Percentiles rank a stretch among this genome's conserved stretches.
Evolutionary conservation across 768 basidiomycete genomes (phyloP).

Genomic region (Xerocomus spinulosus): DNA sequence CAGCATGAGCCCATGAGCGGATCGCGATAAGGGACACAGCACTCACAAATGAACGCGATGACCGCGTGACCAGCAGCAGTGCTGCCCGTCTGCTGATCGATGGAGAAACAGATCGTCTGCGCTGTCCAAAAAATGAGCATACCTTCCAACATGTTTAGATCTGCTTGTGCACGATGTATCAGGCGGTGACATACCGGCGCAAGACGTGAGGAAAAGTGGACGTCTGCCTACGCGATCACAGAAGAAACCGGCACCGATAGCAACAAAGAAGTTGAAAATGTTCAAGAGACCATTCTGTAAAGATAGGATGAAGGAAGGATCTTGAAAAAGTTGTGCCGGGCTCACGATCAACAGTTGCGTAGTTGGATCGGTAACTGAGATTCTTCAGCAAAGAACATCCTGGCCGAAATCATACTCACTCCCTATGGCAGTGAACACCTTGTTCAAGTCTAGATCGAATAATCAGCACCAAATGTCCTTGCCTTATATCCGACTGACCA

Average conservation of each 20-base stretch:
- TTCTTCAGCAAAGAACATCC: background rate
- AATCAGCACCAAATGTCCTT: background rate
- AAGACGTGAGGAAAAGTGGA: constrained; percentile 46
- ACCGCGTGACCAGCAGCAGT: constrained; percentile 37
- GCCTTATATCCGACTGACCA: background rate
- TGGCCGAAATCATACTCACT: constrained; percentile 22
- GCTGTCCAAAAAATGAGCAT: constrained; percentile 38
- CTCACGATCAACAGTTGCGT: constrained; percentile 41
- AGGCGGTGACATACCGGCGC: constrained; percentile 31
- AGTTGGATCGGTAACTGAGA: constrained; percentile 38
- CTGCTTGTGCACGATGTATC: constrained; percentile 24
- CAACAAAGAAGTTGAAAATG: constrained; percentile 53
- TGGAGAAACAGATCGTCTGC: constrained; percentile 35
- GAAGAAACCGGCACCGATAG: constrained; percentile 44
- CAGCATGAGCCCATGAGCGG: background rate
- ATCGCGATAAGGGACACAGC: background rate
- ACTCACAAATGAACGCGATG: constrained; percentile 44
- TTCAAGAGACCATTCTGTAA: constrained; percentile 49
- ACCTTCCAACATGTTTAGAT: constrained; percentile 33
- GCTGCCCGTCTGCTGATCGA: constrained; percentile 27
- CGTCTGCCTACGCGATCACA: constrained; percentile 49
- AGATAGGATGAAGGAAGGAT: background rate
- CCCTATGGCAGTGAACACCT: constrained; percentile 50
- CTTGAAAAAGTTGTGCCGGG: background rate
- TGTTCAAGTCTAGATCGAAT: constrained; percentile 40